phyloP scores from a whole-genome alignment of 2,329 filamentous ascomycete genomes.

The Fusarium sp. region DNA sequence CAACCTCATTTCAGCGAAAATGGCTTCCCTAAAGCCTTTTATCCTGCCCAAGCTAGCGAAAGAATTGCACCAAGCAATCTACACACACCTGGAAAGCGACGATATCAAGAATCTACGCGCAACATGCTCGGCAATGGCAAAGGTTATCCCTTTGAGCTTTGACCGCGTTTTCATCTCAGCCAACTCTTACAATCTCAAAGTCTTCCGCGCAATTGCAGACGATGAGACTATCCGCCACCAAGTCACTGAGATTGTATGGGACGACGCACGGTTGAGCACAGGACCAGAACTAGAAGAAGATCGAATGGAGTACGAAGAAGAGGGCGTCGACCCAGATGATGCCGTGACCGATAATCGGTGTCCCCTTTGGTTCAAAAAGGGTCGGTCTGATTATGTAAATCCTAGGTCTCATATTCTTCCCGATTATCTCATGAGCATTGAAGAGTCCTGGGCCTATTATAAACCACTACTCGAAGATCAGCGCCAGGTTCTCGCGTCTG shows the following conservation, averaged over 20 bases:
- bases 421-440: neutral
- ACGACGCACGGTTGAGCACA: neutral
- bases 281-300: neutral
- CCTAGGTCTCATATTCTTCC: neutral
- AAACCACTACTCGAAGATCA: conserved; percentile 1
- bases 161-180: neutral
- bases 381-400: neutral
- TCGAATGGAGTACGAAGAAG: neutral
- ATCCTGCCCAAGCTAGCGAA: neutral
- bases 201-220: neutral
- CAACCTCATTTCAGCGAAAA: neutral
- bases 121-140: neutral
- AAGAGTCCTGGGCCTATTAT: conserved; percentile 1
- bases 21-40: neutral
- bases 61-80: neutral
- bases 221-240: neutral
- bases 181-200: neutral
- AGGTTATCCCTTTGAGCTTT: neutral
- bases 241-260: conserved; percentile 4
- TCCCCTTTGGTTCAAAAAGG: conserved; percentile 4
- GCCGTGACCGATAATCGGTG: neutral
- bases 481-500: fast-evolving
- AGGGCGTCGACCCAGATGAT: neutral
- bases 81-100: neutral
- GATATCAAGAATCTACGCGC: neutral